A percentile compares a stretch with the other conserved stretches of the same genome.
These are phyloP conservation scores for Crithidia expoeki DNA, from an alignment of 208 protist genomes.

Conservation along the genomic window DNA sequence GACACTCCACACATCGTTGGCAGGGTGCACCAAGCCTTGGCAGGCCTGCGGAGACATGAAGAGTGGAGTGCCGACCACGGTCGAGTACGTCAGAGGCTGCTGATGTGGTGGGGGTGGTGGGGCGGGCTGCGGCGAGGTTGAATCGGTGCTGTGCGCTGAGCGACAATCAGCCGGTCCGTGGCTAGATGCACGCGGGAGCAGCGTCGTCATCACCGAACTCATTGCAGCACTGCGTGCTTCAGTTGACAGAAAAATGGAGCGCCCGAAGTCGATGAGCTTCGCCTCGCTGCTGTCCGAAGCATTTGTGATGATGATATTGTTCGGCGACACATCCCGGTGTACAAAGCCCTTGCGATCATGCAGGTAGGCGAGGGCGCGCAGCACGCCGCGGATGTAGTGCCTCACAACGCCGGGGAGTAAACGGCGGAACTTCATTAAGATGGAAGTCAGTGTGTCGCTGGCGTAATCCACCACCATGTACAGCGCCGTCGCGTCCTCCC, in stretches of 20 bases:
- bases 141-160: not conserved
- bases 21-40: conserved; percentile 49
- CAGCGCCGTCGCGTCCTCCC: conserved; percentile 41
- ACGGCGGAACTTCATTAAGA: conserved; percentile 53
- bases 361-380: conserved; percentile 69
- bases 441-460: conserved; percentile 56
- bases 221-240: not conserved
- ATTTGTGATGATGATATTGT: conserved; percentile 79
- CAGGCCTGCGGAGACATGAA: conserved; percentile 88
- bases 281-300: conserved; percentile 58
- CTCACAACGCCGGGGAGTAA: conserved; percentile 51
- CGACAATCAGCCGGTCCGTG: not conserved
- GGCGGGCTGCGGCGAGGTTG: not conserved
- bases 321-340: conserved; percentile 78
- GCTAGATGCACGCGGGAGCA: not conserved
- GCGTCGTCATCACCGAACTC: not conserved
- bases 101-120: not conserved
- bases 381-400: conserved; percentile 54
- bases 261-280: conserved; percentile 82
- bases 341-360: conserved; percentile 59
- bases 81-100: not conserved
- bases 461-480: conserved; percentile 77
- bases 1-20: conserved; percentile 84
- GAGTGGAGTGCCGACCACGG: conserved; percentile 66
- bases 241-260: conserved; percentile 27